Percentiles rank a stretch among this genome's conserved stretches.
Conservation (phyloP, 2,329 filamentous ascomycete species). For the Aspergillus intermedius region DNA sequence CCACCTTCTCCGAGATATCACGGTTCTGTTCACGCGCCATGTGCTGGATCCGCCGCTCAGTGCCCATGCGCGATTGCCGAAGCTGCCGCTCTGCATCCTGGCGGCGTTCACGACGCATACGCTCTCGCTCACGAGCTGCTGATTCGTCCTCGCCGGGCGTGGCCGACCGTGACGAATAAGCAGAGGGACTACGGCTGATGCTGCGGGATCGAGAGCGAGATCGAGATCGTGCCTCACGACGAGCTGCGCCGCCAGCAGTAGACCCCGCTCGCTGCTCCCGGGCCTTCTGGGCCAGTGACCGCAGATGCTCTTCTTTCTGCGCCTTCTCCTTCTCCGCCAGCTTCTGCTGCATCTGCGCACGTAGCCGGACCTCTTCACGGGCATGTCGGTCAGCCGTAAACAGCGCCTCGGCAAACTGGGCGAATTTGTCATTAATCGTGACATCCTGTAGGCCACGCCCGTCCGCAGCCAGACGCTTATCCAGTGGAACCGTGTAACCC, state of each 20-base stretch:
- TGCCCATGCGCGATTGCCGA: conserved; percentile 90
- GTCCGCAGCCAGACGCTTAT: conserved; percentile 92
- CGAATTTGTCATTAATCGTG: conserved; percentile 97
- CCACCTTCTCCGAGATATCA: conserved; percentile 95
- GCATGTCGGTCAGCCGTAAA: conserved; percentile 94
- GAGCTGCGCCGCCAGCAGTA: conserved; percentile 23
- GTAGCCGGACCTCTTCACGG: conserved; percentile 87
- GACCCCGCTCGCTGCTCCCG: conserved; percentile 66
- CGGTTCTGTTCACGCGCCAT: conserved; percentile 93
- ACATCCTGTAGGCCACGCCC: conserved; percentile 87
- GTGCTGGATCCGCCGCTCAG: conserved; percentile 83
- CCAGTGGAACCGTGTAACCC: conserved; percentile 90
- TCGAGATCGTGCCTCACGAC: conserved; percentile 40
- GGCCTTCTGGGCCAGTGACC: conserved; percentile 82
- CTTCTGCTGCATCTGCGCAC: conserved; percentile 90
- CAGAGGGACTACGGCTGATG: conserved; percentile 36
- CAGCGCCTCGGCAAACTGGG: conserved; percentile 87
- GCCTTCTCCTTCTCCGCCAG: conserved; percentile 94
- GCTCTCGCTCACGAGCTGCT: conserved; percentile 68
- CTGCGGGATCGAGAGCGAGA: conserved; percentile 45
- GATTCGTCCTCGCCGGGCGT: conserved; percentile 58
- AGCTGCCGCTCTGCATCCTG: conserved; percentile 83
- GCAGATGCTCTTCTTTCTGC: conserved; percentile 87
- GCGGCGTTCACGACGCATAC: conserved; percentile 67
- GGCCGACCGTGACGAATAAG: conserved; percentile 39